Conservation (phyloP, 2,329 filamentous ascomycete species). For the Annulohypoxylon truncatum region DNA sequence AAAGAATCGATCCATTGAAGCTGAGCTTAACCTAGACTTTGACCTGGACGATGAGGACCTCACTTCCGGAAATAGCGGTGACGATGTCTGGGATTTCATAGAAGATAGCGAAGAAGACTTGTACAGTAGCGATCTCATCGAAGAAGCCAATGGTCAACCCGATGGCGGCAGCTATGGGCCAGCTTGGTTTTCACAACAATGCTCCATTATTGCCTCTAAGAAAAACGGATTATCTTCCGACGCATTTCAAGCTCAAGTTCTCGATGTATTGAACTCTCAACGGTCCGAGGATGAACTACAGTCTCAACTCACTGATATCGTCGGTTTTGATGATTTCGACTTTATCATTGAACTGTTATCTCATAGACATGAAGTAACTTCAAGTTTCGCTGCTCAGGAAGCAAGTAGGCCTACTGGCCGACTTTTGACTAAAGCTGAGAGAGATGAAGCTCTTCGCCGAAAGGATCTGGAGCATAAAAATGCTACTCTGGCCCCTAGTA, state of each 20-base stretch:
- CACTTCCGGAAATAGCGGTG: conserved; percentile 70
- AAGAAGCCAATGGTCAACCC: conserved; percentile 52
- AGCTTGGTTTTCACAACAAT: conserved; percentile 79
- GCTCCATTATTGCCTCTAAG: conserved; percentile 70
- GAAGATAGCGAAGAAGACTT: conserved; percentile 76
- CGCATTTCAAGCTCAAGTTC: conserved; percentile 81
- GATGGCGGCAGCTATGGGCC: conserved; percentile 61
- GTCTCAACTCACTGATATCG: conserved; percentile 85
- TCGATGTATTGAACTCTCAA: conserved; percentile 76
- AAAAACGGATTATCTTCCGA: conserved; percentile 75
- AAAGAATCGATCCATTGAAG: conserved; percentile 54
- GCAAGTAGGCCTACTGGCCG: conserved; percentile 56
- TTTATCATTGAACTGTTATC: conserved; percentile 91
- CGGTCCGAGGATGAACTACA: conserved; percentile 86
- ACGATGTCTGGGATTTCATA: conserved; percentile 95
- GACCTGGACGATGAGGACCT: conserved; percentile 72
- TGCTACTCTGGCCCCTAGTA: conserved; percentile 74
- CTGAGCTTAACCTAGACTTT: conserved; percentile 66
- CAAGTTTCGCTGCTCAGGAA: conserved; percentile 54
- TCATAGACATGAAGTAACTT: conserved; percentile 75
- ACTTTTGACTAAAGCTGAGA: conserved; percentile 79
- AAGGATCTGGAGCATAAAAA: conserved; percentile 88
- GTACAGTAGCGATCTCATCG: conserved; percentile 73
- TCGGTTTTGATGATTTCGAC: conserved; percentile 94
- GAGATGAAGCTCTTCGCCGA: conserved; percentile 80